Percentiles rank a stretch among this genome's conserved stretches.
Evolutionary conservation across 257 asterid genomes (phyloP).

Genomic region (Apocynum venetum): DNA sequence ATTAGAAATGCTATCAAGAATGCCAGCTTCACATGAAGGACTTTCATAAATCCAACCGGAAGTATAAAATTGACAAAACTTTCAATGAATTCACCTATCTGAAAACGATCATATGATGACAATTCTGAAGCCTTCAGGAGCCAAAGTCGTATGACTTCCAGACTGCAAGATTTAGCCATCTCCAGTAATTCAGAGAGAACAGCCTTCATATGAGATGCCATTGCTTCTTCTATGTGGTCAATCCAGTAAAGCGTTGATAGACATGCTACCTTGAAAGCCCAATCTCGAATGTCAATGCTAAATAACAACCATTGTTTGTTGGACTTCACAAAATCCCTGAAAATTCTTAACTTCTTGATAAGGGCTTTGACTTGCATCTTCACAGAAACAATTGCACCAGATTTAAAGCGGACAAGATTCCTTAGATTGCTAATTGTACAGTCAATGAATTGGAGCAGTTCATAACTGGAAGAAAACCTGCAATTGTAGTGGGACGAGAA

Average conservation of each 20-base stretch:
- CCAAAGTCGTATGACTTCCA: not conserved
- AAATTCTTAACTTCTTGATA: not conserved
- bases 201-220: not conserved
- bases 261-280: not conserved
- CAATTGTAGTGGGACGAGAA: not conserved
- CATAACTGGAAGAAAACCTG: not conserved
- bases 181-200: not conserved
- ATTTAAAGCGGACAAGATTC: not conserved
- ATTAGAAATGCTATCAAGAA: not conserved
- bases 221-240: not conserved
- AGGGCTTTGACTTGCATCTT: too few species aligned
- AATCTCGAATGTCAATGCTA: not conserved
- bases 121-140: not conserved
- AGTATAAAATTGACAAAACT: not conserved
- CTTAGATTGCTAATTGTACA: not conserved
- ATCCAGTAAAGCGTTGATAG: not conserved
- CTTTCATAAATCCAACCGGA: not conserved
- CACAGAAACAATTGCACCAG: too few species aligned
- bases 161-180: not conserved
- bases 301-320: not conserved
- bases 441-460: constrained; percentile 2
- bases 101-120: not conserved
- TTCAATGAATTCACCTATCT: not conserved
- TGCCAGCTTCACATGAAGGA: not conserved
- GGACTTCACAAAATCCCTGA: not conserved